Percentiles rank a stretch among this genome's conserved stretches.
These are phyloP conservation scores for Trichoderma koningii DNA, from an alignment of 2,329 filamentous ascomycete genomes.

Conservation along the genomic window DNA sequence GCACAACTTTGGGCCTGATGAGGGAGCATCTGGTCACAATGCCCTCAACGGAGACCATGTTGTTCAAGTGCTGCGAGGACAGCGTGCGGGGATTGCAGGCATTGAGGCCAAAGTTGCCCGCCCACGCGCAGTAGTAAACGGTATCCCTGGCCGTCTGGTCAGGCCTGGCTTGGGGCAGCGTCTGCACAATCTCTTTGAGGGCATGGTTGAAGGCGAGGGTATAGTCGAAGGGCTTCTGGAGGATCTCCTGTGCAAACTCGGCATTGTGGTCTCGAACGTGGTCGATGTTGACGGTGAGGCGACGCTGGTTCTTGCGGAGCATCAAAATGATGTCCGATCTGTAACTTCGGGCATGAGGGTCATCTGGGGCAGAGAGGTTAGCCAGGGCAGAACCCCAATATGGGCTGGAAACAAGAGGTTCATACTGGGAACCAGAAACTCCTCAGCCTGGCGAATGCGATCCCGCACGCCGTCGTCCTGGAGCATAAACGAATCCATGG, in stretches of 20 bases:
- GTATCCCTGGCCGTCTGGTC: conserved; percentile 77
- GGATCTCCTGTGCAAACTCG: conserved; percentile 75
- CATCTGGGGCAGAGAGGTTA: conserved; percentile 42
- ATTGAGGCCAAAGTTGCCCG: conserved; percentile 93
- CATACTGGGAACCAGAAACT: conserved; percentile 90
- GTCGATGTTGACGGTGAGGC: conserved; percentile 76
- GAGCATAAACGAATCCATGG: conserved; percentile 73
- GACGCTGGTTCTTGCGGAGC: conserved; percentile 67
- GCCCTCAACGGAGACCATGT: conserved; percentile 95
- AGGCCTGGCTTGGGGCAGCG: conserved; percentile 72
- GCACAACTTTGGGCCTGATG: conserved; percentile 95
- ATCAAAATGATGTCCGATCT: conserved; percentile 83
- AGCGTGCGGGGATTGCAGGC: conserved; percentile 93
- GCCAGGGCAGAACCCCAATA: conserved; percentile 5
- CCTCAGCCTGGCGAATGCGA: conserved; percentile 82
- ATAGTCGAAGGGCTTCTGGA: conserved; percentile 86
- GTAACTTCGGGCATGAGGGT: conserved; percentile 69
- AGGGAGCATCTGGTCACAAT: conserved; percentile 96
- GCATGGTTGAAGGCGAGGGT: conserved; percentile 86
- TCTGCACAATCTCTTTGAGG: conserved; percentile 83
- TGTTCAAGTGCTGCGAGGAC: conserved; percentile 85
- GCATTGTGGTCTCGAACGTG: conserved; percentile 85
- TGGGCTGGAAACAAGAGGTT: background rate
- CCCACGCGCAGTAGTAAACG: conserved; percentile 95
- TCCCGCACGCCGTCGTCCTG: conserved; percentile 83